Evolutionary conservation across 2,329 filamentous ascomycete genomes (phyloP).

Genomic region (Colletotrichum abscissum): DNA sequence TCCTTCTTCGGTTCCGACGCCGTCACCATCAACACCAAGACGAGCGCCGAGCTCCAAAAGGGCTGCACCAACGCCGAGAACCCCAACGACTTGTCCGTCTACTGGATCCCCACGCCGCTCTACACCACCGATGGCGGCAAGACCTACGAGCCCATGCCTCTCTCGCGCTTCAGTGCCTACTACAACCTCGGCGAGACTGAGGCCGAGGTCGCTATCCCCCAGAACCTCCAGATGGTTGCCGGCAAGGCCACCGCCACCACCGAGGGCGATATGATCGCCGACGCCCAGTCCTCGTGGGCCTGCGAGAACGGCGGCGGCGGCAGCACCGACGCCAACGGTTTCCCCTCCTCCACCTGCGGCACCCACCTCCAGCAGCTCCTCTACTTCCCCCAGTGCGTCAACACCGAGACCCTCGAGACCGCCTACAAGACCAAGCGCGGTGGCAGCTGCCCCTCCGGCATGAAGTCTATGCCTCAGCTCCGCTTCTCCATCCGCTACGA

Average conservation of each 20-base stretch:
- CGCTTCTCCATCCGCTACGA: constrained; percentile 61
- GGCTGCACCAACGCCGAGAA: constrained; percentile 59
- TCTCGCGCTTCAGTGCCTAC: constrained; percentile 57
- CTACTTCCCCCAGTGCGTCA: constrained; percentile 41
- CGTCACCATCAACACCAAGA: constrained; percentile 44
- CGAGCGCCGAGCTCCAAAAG: constrained; percentile 49
- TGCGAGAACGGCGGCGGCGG: constrained; percentile 46
- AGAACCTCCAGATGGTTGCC: constrained; percentile 55
- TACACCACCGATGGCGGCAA: constrained; percentile 47
- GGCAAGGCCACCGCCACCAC: constrained; percentile 54
- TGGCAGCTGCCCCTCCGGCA: constrained; percentile 54
- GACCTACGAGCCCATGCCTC: constrained; percentile 46
- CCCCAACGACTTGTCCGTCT: constrained; percentile 58
- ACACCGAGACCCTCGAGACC: constrained; percentile 39
- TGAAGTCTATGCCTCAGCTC: constrained; percentile 58
- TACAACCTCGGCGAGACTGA: constrained; percentile 52
- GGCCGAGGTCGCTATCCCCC: constrained; percentile 58
- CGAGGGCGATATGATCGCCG: constrained; percentile 43
- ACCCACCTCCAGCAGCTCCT: constrained; percentile 64
- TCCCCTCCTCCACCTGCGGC: constrained; percentile 76
- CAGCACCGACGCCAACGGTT: constrained; percentile 68
- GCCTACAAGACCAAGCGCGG: constrained; percentile 42
- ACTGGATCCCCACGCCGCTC: constrained; percentile 57
- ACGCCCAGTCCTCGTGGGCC: constrained; percentile 39
- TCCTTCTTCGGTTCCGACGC: constrained; percentile 50